A percentile compares a stretch with the other conserved stretches of the same genome.
Evolutionary conservation across 2,329 filamentous ascomycete species (phyloP).

Genomic region (Aspergillus glaucus): DNA sequence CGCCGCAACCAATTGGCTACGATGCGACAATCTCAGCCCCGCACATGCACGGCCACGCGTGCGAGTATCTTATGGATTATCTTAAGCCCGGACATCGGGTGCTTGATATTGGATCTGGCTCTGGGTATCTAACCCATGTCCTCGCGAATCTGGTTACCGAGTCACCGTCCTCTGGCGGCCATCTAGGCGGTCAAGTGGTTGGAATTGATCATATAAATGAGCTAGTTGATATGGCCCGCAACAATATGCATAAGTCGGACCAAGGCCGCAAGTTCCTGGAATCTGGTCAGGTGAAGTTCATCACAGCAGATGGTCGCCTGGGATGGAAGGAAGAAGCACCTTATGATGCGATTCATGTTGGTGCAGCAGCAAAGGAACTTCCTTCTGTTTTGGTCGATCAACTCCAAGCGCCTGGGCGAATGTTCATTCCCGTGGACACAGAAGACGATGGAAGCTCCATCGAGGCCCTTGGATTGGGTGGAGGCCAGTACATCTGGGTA

Average conservation of each 20-base stretch:
- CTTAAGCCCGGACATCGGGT: constrained; percentile 52
- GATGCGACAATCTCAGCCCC: constrained; percentile 65
- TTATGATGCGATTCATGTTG: constrained; percentile 95
- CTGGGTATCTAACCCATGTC: constrained; percentile 81
- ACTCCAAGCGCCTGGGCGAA: constrained; percentile 67
- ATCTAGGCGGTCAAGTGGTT: constrained; percentile 49
- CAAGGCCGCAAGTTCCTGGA: constrained; percentile 56
- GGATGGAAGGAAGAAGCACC: constrained; percentile 55
- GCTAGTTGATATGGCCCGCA: constrained; percentile 56
- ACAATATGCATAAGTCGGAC: constrained; percentile 60
- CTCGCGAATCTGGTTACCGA: constrained; percentile 65
- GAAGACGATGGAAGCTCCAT: constrained; percentile 26
- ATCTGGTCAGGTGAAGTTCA: constrained; percentile 61
- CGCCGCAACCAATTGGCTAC: constrained; percentile 62
- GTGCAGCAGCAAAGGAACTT: constrained; percentile 70
- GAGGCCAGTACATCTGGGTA: constrained; percentile 55
- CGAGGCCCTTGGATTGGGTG: constrained; percentile 15
- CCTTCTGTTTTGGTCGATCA: constrained; percentile 70
- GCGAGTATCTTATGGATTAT: constrained; percentile 55
- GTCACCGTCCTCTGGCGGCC: constrained; percentile 13
- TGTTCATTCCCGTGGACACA: constrained; percentile 59
- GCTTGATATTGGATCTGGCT: constrained; percentile 69
- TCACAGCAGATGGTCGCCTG: constrained; percentile 66
- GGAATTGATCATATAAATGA: constrained; percentile 68
- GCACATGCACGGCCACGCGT: constrained; percentile 65